Conservation (phyloP, 768 basidiomycete species). For the Galerina sulciceps region DNA sequence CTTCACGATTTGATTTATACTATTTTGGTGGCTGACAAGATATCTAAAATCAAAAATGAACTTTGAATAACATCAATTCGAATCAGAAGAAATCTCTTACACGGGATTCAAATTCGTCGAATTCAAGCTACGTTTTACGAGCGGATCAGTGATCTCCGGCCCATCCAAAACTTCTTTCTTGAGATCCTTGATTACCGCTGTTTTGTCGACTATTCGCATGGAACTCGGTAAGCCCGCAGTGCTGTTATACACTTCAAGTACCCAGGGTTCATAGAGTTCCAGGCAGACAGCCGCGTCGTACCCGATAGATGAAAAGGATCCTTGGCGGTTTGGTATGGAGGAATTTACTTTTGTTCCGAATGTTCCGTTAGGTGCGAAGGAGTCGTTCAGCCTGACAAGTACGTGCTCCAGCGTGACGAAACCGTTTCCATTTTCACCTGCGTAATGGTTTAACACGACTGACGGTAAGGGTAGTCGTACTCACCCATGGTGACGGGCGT, state of each 20-base stretch:
- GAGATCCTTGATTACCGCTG: slow-evolving; percentile 25
- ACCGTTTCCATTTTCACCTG: slow-evolving; percentile 33
- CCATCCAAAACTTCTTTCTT: slow-evolving; percentile 28
- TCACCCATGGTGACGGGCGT: slow-evolving; percentile 30
- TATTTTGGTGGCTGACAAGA: slow-evolving; percentile 38
- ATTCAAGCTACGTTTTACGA: slow-evolving; percentile 28
- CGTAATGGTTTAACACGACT: not conserved
- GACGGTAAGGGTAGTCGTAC: not conserved
- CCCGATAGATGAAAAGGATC: slow-evolving; percentile 36
- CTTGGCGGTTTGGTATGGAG: slow-evolving; percentile 24
- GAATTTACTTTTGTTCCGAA: slow-evolving; percentile 26
- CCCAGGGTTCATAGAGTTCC: slow-evolving; percentile 44
- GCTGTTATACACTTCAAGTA: slow-evolving; percentile 41
- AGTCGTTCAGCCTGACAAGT: slow-evolving; percentile 40
- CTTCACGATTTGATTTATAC: slow-evolving; percentile 41
- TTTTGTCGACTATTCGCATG: slow-evolving; percentile 34
- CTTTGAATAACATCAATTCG: not conserved
- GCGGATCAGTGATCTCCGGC: slow-evolving; percentile 17
- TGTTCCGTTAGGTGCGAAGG: slow-evolving; percentile 34
- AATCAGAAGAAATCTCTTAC: slow-evolving; percentile 18
- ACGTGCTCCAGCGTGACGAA: slow-evolving; percentile 38
- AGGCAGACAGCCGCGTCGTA: slow-evolving; percentile 44
- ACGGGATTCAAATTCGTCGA: slow-evolving; percentile 29
- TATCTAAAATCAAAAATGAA: slow-evolving; percentile 21
- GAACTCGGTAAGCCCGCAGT: slow-evolving; percentile 35